Evolutionary conservation across 768 basidiomycete species (phyloP).

Genomic region (Tephrocybe sp.): DNA sequence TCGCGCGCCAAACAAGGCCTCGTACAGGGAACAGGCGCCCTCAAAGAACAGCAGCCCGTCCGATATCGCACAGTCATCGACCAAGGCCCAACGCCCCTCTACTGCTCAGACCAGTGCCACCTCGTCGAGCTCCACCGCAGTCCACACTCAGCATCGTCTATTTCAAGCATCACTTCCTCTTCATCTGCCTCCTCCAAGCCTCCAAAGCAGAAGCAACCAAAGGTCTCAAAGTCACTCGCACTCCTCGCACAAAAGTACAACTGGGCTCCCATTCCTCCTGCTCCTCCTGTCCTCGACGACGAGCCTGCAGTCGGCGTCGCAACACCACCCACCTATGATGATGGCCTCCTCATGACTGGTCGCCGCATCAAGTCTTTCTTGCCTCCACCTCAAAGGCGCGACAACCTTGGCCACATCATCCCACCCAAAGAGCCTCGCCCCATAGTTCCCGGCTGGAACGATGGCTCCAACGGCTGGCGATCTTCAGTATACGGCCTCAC

Average conservation of each 20-base stretch:
- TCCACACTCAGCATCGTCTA: constrained; percentile 36
- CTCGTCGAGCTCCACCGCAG: constrained; percentile 51
- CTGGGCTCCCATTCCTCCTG: constrained; percentile 54
- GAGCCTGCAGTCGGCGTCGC: constrained; percentile 15
- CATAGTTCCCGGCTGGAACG: constrained; percentile 66
- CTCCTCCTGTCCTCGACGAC: constrained; percentile 40
- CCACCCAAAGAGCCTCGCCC: constrained; percentile 34
- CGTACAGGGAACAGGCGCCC: constrained; percentile 60
- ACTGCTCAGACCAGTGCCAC: constrained; percentile 80
- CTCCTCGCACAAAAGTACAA: constrained; percentile 35
- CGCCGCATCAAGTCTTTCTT: constrained; percentile 49
- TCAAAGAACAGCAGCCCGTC: constrained; percentile 36
- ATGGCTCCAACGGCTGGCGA: constrained; percentile 67
- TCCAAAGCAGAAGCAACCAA: constrained; percentile 24
- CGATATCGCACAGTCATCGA: constrained; percentile 67
- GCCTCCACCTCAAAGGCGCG: constrained; percentile 39
- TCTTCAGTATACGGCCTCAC: constrained; percentile 55
- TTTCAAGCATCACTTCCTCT: constrained; percentile 29
- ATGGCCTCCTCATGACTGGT: constrained; percentile 70
- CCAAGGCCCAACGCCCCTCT: constrained; percentile 75
- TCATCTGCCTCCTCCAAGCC: constrained; percentile 39
- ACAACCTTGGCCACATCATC: constrained; percentile 27
- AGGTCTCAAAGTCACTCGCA: constrained; percentile 27
- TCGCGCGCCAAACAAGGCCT: constrained; percentile 42
- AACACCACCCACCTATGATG: constrained; percentile 41